Percentiles rank a stretch among this genome's conserved stretches.
Conservation (phyloP, 768 basidiomycete genomes). For the Collybiopsis confluens region DNA sequence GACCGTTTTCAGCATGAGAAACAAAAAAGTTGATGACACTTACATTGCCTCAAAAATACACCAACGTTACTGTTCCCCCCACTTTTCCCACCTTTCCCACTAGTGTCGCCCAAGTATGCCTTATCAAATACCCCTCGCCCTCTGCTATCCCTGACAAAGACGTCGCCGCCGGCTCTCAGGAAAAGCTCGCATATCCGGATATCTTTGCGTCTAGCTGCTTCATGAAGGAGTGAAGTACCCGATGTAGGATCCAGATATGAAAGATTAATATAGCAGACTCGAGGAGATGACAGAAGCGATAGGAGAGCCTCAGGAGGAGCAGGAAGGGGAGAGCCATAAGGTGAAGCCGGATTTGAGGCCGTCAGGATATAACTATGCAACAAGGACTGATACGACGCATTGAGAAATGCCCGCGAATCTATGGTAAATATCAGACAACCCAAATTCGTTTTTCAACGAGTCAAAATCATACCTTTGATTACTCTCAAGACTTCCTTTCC, state of each 20-base stretch:
- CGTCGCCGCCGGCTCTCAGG: slow-evolving; percentile 81
- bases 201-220: slow-evolving; percentile 80
- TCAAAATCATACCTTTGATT: slow-evolving; percentile 55
- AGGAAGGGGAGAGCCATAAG: slow-evolving; percentile 29
- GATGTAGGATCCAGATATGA: slow-evolving; percentile 76
- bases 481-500: slow-evolving; percentile 59
- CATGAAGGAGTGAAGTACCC: slow-evolving; percentile 79
- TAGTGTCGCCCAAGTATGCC: neutral
- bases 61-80: slow-evolving; percentile 74
- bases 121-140: slow-evolving; percentile 64
- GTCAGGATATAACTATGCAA: slow-evolving; percentile 73
- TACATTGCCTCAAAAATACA: slow-evolving; percentile 82
- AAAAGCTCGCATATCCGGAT: slow-evolving; percentile 79
- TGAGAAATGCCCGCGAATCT: slow-evolving; percentile 79
- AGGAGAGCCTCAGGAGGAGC: slow-evolving; percentile 30
- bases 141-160: slow-evolving; percentile 75
- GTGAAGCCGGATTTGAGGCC: slow-evolving; percentile 21
- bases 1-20: neutral
- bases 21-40: slow-evolving; percentile 21
- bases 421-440: neutral
- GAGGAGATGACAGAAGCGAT: slow-evolving; percentile 62
- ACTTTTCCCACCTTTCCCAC: slow-evolving; percentile 36
- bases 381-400: slow-evolving; percentile 69
- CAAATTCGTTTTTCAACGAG: slow-evolving; percentile 2
- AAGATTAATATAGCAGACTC: slow-evolving; percentile 69